Evolutionary conservation across 371 early-diverging fungal genomes (phyloP), one percentile per base, ranked within the genome.

Genomic region (Nematocida minor): DNA sequence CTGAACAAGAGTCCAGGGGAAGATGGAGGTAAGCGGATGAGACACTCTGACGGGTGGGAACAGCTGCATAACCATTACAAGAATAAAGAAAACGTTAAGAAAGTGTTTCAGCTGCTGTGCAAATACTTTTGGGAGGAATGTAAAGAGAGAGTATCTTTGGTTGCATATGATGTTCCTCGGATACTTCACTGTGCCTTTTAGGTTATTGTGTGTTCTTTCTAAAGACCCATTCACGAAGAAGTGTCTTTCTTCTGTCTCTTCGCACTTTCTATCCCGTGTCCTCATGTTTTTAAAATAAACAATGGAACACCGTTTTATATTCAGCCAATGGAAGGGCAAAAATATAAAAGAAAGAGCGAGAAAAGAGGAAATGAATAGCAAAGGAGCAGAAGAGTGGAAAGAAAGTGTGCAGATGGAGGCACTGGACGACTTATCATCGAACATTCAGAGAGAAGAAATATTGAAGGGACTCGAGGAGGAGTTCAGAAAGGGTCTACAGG

Each of bases 81-180:
- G 85, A 55, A 97, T 85, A 81, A 98, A 96, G 82, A 94, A 97
- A 60, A 95, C 81, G 83, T 97, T 97, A 85, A 95, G 93, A 78
- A 96, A 95, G 79, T 91, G 90, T 22, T 34, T 81, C 32, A 63
- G 49, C 87, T 97, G 97, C 81, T 94, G 92, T 82, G 89, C 91
- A 25, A 96, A 87, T 2, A 97, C 93, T 34, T 91, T 60, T 1
- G 94, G 93, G 42, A 95, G 55, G 83, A 98, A 96, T 0, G 91
- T 91, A 48, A 91, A 79, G 14, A 91, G 55, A 69, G 88, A 91
- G 88, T 97, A 98, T 84, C 94, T 96, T 87, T 95, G 94, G 84
- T 96, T 97, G 60, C 90, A 84, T 36, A 96, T 90, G 46, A 90
- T 87, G 83, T 98, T 98, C 18, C 90, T 89, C 32, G 90, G 83